Evolutionary conservation across 2,329 filamentous ascomycete species (phyloP), one percentile per base, ranked within the genome.

Genomic region (Leptodontidium sp.): DNA sequence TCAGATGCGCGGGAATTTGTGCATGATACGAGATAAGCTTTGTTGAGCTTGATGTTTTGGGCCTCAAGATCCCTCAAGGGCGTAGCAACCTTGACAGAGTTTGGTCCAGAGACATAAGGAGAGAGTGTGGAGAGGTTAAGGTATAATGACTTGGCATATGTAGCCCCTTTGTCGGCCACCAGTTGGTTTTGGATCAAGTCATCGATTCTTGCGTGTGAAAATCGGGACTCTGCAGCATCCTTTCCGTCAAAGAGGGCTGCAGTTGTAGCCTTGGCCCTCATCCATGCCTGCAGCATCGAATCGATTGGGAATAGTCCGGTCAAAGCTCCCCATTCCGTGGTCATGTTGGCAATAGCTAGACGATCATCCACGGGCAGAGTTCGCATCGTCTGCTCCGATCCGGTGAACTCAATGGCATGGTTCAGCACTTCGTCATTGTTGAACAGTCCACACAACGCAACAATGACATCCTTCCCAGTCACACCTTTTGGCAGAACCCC

Each of bases 391-490:
- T 94, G 85, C 71, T 93, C 89, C 0, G 90, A 89, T 14, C 94
- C 95, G 0, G 88, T 89, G 76, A 98, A 97, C 77, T 98, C 95
- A 69, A 98, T 90, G 5, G 89, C 89, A 77, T 97, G 93, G 81
- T 98, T 98, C 15, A 98, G 85, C 0, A 98, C 95, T 55, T 97
- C 93, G 74, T 93, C 91, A 65, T 91, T 88, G 80, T 92, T 92
- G 83, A 98, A 97, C 0, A 97, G 81, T 0, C 92, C 93, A 74
- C 93, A 97, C 0, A 98, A 85, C 0, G 93, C 93, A 32, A 98
- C 87, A 73, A 98, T 98, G 14, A 97, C 92, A 79, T 98, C 96
- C 80, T 99, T 98, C 38, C 94, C 95, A 0, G 91, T 93, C 0
- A 97, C 94, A 12, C 94, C 94, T 0, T 83, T 82, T 0, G 93